A percentile compares a stretch with the other conserved stretches of the same genome.
phyloP scores from a whole-genome alignment of 2,329 filamentous ascomycete genomes.

The Claviceps pazoutovae region DNA sequence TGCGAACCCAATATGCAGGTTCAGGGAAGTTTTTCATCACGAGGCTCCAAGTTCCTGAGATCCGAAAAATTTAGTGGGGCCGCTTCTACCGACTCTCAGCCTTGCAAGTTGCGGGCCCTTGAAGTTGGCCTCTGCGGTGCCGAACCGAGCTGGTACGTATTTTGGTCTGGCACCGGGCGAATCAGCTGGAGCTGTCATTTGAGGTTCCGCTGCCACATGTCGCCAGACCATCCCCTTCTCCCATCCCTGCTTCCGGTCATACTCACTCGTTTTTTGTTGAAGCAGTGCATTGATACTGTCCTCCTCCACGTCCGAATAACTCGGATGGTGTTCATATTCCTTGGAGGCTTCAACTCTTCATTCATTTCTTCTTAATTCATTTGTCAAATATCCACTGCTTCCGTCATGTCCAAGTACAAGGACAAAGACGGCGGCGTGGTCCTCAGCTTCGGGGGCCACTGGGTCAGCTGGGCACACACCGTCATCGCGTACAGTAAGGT shows the following conservation, averaged over 20 bases:
- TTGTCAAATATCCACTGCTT: slow-evolving; percentile 4
- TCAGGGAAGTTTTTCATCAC: slow-evolving; percentile 34
- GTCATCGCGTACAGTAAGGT: slow-evolving; percentile 61
- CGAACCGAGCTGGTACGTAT: background rate
- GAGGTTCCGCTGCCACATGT: background rate
- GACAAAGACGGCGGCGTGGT: slow-evolving; percentile 49
- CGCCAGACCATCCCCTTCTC: background rate
- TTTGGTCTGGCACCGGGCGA: background rate
- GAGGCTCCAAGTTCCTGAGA: slow-evolving; percentile 8
- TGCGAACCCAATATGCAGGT: background rate
- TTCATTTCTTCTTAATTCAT: slow-evolving; percentile 8
- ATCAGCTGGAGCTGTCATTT: background rate
- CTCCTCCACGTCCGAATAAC: slow-evolving; percentile 14
- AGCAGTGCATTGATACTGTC: slow-evolving; percentile 1
- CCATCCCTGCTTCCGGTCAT: slow-evolving; percentile 1
- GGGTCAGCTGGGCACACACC: slow-evolving; percentile 84
- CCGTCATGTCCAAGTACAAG: slow-evolving; percentile 38
- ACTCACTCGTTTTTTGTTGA: background rate
- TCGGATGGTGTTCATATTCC: slow-evolving; percentile 17
- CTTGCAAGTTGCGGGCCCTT: background rate
- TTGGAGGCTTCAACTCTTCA: background rate
- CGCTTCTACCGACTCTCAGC: background rate
- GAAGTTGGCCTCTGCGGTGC: no score
- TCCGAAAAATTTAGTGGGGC: slow-evolving; percentile 12
- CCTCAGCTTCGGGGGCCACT: slow-evolving; percentile 65